phyloP scores from a whole-genome alignment of 768 basidiomycete species.

The Tephrocybe rancida region DNA sequence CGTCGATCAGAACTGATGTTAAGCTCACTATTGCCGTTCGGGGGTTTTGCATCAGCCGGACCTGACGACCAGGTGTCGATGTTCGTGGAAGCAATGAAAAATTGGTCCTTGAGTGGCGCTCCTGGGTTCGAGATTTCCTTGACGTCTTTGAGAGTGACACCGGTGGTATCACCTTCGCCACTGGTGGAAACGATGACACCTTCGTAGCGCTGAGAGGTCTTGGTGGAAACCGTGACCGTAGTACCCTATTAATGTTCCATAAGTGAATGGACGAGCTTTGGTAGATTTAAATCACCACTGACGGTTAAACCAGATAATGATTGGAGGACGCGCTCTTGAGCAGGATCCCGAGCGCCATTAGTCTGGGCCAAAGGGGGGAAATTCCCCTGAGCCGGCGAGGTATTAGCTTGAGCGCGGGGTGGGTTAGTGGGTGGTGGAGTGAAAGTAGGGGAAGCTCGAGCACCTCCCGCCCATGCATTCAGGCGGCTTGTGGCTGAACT shows the following conservation, averaged over 20 bases:
- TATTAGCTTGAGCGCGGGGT: slow-evolving; percentile 34
- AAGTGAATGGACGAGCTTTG: background rate
- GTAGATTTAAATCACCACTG: slow-evolving; percentile 30
- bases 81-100: slow-evolving; percentile 72
- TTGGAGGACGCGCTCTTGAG: slow-evolving; percentile 64
- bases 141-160: slow-evolving; percentile 77
- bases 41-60: slow-evolving; percentile 67
- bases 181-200: slow-evolving; percentile 66
- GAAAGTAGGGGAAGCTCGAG: slow-evolving; percentile 73
- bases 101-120: slow-evolving; percentile 66
- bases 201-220: slow-evolving; percentile 72
- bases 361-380: slow-evolving; percentile 50
- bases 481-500: slow-evolving; percentile 37
- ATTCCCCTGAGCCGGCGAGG: slow-evolving; percentile 35
- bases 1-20: slow-evolving; percentile 6
- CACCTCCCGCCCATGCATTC: slow-evolving; percentile 62
- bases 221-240: slow-evolving; percentile 75
- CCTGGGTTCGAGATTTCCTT: slow-evolving; percentile 71
- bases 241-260: slow-evolving; percentile 50
- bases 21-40: slow-evolving; percentile 73
- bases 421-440: slow-evolving; percentile 54
- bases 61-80: slow-evolving; percentile 77
- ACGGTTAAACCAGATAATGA: slow-evolving; percentile 73
- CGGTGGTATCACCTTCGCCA: slow-evolving; percentile 67
- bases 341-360: slow-evolving; percentile 51